Percentiles rank a stretch among this genome's conserved stretches.
Conservation (phyloP, 2,329 filamentous ascomycete genomes). For the Claviceps arundinis region DNA sequence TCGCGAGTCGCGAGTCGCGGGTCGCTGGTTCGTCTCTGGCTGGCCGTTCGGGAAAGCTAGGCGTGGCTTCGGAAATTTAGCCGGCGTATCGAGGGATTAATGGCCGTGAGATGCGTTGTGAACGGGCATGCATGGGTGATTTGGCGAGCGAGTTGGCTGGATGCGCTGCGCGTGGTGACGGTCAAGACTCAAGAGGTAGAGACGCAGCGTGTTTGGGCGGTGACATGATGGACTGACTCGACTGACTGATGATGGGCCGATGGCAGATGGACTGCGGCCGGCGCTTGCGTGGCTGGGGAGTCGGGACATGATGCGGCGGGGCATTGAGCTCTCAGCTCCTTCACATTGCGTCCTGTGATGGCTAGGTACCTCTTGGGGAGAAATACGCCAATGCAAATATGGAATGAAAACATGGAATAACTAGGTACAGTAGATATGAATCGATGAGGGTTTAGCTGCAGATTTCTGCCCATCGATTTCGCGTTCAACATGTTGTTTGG, state of each 20-base stretch:
- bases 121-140: neutral
- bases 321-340: too few species aligned
- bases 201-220: neutral
- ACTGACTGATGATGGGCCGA: neutral
- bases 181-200: neutral
- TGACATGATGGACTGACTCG: neutral
- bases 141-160: neutral
- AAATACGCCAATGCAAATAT: too few species aligned
- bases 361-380: too few species aligned
- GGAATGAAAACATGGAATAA: too few species aligned
- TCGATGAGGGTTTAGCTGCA: too few species aligned
- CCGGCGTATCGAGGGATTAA: neutral
- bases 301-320: too few species aligned
- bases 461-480: too few species aligned
- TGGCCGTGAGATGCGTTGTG: neutral
- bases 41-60: neutral
- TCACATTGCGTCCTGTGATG: too few species aligned
- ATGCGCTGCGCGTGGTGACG: neutral
- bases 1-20: too few species aligned
- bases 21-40: neutral
- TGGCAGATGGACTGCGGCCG: neutral
- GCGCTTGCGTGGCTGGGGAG: too few species aligned
- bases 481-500: too few species aligned
- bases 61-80: neutral
- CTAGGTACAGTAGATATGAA: too few species aligned